phyloP scores from a whole-genome alignment of 371 early-diverging fungal genomes.

The Funneliformis caledonium region DNA sequence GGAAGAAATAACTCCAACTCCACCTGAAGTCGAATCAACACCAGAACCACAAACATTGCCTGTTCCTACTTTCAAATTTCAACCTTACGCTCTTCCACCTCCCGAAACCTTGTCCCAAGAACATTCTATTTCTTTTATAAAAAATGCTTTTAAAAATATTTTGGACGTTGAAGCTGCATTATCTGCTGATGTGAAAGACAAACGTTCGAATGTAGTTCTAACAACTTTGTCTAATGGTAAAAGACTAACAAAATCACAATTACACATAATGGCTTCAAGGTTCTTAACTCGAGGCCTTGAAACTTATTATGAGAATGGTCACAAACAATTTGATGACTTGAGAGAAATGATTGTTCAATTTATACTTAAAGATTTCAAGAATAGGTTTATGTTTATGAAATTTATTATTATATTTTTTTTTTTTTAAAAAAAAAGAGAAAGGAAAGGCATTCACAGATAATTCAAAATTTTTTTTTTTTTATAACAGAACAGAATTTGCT shows the following conservation, averaged over 20 bases:
- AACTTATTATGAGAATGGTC: neutral
- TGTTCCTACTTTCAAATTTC: slow-evolving; percentile 30
- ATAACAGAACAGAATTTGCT: slow-evolving; percentile 37
- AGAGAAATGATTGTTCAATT: slow-evolving; percentile 34
- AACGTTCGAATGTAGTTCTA: slow-evolving; percentile 2
- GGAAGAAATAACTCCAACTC: neutral
- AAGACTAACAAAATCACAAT: slow-evolving; percentile 26
- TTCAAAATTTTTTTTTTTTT: neutral
- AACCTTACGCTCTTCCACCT: slow-evolving; percentile 36
- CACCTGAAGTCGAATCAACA: neutral
- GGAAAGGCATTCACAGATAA: neutral
- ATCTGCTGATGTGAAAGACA: slow-evolving; percentile 11
- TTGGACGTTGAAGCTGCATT: slow-evolving; percentile 29
- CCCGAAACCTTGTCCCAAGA: slow-evolving; percentile 18
- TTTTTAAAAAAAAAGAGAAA: neutral
- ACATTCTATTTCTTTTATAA: slow-evolving; percentile 20
- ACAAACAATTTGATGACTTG: slow-evolving; percentile 30
- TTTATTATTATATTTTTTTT: neutral
- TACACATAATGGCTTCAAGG: slow-evolving; percentile 31
- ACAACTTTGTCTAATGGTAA: slow-evolving; percentile 30
- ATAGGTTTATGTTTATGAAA: slow-evolving; percentile 12
- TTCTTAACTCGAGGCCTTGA: slow-evolving; percentile 38
- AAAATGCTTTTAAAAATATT: slow-evolving; percentile 21
- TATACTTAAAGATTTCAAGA: slow-evolving; percentile 37
- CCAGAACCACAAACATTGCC: neutral